Percentiles rank a stretch among this genome's conserved stretches.
Evolutionary conservation across 1,284 basidiomycete genomes (phyloP).

Genomic region (Sporisorium iseilematis-ciliati): DNA sequence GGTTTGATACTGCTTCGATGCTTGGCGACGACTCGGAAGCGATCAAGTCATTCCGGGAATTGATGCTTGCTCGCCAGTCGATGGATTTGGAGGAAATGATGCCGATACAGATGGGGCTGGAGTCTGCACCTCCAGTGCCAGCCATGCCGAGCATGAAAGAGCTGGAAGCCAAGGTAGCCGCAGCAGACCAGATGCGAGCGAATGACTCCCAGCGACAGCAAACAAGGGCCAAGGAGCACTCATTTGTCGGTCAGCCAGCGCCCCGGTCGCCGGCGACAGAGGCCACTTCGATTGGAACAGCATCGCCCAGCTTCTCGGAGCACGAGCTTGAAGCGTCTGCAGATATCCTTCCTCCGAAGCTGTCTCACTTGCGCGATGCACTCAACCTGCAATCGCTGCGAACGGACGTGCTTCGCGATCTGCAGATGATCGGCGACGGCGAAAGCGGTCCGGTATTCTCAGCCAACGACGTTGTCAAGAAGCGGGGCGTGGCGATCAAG

Average conservation of each 20-base stretch:
- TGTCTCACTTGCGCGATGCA: constrained; percentile 25
- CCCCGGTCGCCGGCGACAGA: background rate
- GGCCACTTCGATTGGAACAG: background rate
- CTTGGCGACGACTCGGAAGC: constrained; percentile 50
- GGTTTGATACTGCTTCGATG: constrained; percentile 54
- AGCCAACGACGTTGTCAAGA: constrained; percentile 33
- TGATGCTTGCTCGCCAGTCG: constrained; percentile 57
- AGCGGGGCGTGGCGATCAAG: constrained; percentile 56
- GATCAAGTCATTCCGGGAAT: constrained; percentile 44
- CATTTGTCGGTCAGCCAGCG: background rate
- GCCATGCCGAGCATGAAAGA: constrained; percentile 50
- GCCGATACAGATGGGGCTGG: constrained; percentile 39
- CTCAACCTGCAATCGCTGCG: constrained; percentile 27
- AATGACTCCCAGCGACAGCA: background rate
- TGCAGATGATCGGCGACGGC: constrained; percentile 60
- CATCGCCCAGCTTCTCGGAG: constrained; percentile 15
- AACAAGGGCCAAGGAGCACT: background rate
- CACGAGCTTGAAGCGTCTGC: constrained; percentile 1
- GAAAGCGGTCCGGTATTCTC: constrained; percentile 59
- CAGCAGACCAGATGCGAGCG: constrained; percentile 26
- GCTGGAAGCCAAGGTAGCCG: constrained; percentile 35
- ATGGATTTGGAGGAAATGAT: constrained; percentile 61
- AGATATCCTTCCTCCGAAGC: constrained; percentile 23
- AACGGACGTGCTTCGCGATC: constrained; percentile 22
- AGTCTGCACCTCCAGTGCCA: constrained; percentile 54